These are phyloP conservation scores for Cronartium quercuum DNA, from an alignment of 1,284 basidiomycete genomes.

Conservation along the genomic window DNA sequence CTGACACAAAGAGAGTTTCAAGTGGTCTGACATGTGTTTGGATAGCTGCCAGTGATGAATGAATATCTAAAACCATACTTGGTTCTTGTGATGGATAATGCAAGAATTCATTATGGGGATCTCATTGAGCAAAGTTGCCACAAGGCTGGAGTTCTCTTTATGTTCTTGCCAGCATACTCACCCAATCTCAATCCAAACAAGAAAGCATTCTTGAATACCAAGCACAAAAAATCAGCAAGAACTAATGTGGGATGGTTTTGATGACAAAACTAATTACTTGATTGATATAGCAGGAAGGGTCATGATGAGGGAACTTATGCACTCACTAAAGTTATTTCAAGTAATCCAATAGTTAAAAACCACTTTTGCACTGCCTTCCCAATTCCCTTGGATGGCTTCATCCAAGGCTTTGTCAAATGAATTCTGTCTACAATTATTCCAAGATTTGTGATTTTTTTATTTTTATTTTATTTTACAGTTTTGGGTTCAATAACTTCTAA, in stretches of 20 bases:
- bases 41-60: conserved; percentile 12
- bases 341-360: no score
- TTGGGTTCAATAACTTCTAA: no score
- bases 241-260: not conserved
- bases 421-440: no score
- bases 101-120: not conserved
- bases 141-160: not conserved
- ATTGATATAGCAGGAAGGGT: not conserved
- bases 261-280: not conserved
- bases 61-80: not conserved
- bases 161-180: conserved; percentile 5
- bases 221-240: not conserved
- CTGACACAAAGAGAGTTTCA: not conserved
- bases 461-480: no score
- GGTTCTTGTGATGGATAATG: not conserved
- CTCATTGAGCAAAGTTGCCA: not conserved
- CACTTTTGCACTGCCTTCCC: no score
- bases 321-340: no score
- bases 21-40: not conserved
- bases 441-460: no score
- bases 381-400: no score
- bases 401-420: no score
- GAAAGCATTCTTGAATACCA: not conserved
- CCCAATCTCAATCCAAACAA: conserved; percentile 1
- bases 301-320: not conserved